A percentile compares a stretch with the other conserved stretches of the same genome.
Evolutionary conservation across 306 rosid genomes (phyloP).

Genomic region (Prunus campanulata): DNA sequence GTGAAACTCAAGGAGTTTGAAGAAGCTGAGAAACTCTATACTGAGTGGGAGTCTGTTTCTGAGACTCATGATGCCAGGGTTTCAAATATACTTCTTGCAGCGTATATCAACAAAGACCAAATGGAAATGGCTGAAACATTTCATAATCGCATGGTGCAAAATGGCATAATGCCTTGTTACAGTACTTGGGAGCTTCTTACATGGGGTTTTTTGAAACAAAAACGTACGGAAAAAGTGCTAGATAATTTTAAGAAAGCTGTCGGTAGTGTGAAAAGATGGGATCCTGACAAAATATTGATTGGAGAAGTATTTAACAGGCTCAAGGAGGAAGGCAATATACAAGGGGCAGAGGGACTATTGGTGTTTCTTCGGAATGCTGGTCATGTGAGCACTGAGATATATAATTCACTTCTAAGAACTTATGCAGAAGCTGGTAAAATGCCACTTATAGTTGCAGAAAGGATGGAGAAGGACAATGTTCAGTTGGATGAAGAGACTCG

Average conservation of each 20-base stretch:
- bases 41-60: constrained; percentile 74
- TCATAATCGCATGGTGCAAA: constrained; percentile 40
- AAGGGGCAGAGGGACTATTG: constrained; percentile 70
- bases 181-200: constrained; percentile 87
- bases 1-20: constrained; percentile 63
- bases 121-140: constrained; percentile 67
- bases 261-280: constrained; percentile 72
- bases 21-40: constrained; percentile 72
- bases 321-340: constrained; percentile 53
- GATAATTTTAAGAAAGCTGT: constrained; percentile 58
- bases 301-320: constrained; percentile 52
- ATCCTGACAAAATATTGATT: constrained; percentile 46
- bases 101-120: constrained; percentile 60
- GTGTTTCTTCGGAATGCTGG: constrained; percentile 54
- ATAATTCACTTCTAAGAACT: constrained; percentile 57
- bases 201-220: constrained; percentile 61
- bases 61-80: constrained; percentile 71
- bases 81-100: constrained; percentile 70
- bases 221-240: constrained; percentile 48
- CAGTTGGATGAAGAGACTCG: constrained; percentile 67
- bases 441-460: constrained; percentile 74
- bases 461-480: constrained; percentile 78
- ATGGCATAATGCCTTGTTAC: constrained; percentile 56
- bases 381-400: constrained; percentile 61
- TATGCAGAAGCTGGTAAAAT: constrained; percentile 77